Conservation (phyloP, 2,329 filamentous ascomycete genomes). For the Endoconidiophora polonica region DNA sequence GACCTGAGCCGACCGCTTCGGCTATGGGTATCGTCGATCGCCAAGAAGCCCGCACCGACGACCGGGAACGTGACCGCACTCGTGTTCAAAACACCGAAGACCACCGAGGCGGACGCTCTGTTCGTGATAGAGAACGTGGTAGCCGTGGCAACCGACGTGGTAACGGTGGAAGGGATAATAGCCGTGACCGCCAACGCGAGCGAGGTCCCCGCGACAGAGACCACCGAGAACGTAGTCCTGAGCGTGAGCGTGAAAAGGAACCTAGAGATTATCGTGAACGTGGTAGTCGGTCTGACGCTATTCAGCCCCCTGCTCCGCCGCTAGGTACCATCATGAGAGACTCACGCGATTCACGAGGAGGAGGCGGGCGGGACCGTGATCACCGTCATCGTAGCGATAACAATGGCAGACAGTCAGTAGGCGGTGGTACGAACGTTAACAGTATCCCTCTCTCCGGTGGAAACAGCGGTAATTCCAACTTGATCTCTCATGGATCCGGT, state of each 20-base stretch:
- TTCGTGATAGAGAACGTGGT: conserved; percentile 27
- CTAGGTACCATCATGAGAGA: conserved; percentile 12
- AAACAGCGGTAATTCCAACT: neutral
- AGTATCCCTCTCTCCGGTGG: conserved; percentile 7
- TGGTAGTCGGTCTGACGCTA: conserved; percentile 18
- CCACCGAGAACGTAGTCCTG: conserved; percentile 29
- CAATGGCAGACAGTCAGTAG: neutral
- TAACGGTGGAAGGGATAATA: conserved; percentile 28
- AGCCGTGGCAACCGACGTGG: conserved; percentile 26
- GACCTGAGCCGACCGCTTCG: conserved; percentile 5
- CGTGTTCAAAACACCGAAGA: conserved; percentile 21
- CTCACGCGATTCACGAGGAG: conserved; percentile 15
- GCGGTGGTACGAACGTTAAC: neutral
- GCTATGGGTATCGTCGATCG: conserved; percentile 9
- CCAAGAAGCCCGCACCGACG: conserved; percentile 20
- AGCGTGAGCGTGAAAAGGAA: conserved; percentile 32
- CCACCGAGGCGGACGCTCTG: conserved; percentile 25
- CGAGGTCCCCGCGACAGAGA: conserved; percentile 20
- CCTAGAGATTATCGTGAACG: conserved; percentile 28
- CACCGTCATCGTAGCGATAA: conserved; percentile 8
- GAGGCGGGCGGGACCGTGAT: conserved; percentile 14
- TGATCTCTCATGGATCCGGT: neutral
- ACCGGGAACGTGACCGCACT: conserved; percentile 19
- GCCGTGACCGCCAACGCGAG: conserved; percentile 30
- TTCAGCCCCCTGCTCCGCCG: conserved; percentile 13